A percentile compares a stretch with the other conserved stretches of the same genome.
phyloP scores from a whole-genome alignment of 306 rosid species.

The Spatholobus suberectus region DNA sequence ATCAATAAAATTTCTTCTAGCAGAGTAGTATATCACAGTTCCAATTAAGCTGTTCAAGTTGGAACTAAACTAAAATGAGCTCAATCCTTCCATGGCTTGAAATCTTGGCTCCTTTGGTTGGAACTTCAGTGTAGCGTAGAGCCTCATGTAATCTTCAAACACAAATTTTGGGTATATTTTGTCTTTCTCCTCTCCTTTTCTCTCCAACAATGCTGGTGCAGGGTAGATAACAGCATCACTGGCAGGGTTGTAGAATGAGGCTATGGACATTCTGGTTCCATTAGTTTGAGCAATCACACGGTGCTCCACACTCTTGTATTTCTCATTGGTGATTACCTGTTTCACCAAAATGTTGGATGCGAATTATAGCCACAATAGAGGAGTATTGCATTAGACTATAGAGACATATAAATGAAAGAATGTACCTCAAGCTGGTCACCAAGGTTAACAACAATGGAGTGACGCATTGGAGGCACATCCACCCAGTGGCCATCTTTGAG shows the following conservation, averaged over 20 bases:
- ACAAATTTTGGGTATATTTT: conserved; percentile 4
- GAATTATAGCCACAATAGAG: background rate
- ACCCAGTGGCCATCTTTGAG: background rate
- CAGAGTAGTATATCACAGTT: background rate
- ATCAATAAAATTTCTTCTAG: background rate
- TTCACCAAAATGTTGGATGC: background rate
- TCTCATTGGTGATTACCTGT: conserved; percentile 7
- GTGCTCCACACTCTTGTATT: conserved; percentile 5
- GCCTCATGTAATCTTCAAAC: conserved; percentile 13
- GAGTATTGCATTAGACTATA: background rate
- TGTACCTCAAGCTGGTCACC: conserved; percentile 13
- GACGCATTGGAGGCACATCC: conserved; percentile 11
- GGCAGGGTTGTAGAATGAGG: conserved; percentile 19
- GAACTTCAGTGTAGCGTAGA: conserved; percentile 11
- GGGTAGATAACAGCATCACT: conserved; percentile 16
- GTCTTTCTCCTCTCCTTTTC: background rate
- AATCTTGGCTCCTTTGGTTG: conserved; percentile 12
- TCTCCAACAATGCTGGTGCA: conserved; percentile 9
- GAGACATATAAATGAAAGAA: background rate
- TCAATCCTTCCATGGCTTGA: background rate
- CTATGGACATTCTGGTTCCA: conserved; percentile 13
- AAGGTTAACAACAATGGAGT: conserved; percentile 8
- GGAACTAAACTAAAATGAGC: background rate
- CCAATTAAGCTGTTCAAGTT: background rate
- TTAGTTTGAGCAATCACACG: background rate